Base-by-base conservation (phyloP, 164 flowering plant species). In the Sedum album region DNA sequence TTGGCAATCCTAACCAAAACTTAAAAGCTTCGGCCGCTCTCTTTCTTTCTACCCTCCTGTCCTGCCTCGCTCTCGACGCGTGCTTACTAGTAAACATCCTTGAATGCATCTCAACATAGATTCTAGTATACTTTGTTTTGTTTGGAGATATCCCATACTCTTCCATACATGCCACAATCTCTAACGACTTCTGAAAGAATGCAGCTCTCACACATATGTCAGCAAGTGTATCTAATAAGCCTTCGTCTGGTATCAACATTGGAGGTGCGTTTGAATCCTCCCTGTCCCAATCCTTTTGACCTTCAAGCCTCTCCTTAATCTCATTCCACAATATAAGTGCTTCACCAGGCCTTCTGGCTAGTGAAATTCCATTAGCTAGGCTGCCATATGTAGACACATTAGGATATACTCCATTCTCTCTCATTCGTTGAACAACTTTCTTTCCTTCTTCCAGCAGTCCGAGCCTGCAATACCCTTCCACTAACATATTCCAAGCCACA, bases 31-130 rank as follows among this genome's bases (percentile, higher is more conserved):
- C 97, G 0, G 97, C 96, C 0, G 97, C 93, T 66, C 89, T 85
- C 79, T 90, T 94, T 83, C 91, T 82, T 63, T 91, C 96, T 5
- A 39, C 72, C 76, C 96, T 82, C 60, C 94, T 74, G 25, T 92
- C 99, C 70, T 83, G 86, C 73, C 97, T 90, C 2, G 96, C 97
- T 79, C 78, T 75, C 26, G 99, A 94, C 14, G 99, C 99, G 71
- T 94, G 99, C 81, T 94, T 88, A 70, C 99, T 94, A 0, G 97
- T 94, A 71, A 94, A 91, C 99, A 94, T 91, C 79, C 83, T 90
- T 10, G 96, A 90, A 76, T 94, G 99, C 99, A 94, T 90, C 74
- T 94, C 97, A 69, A 91, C 95, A 72, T 94, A 91, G 4, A 94
- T 90, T 74, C 82, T 84, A 20, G 80, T 89, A 55, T 75, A 90